Evolutionary conservation across 2,329 filamentous ascomycete genomes (phyloP).

Genomic region (Zasmidium citrigriseum): DNA sequence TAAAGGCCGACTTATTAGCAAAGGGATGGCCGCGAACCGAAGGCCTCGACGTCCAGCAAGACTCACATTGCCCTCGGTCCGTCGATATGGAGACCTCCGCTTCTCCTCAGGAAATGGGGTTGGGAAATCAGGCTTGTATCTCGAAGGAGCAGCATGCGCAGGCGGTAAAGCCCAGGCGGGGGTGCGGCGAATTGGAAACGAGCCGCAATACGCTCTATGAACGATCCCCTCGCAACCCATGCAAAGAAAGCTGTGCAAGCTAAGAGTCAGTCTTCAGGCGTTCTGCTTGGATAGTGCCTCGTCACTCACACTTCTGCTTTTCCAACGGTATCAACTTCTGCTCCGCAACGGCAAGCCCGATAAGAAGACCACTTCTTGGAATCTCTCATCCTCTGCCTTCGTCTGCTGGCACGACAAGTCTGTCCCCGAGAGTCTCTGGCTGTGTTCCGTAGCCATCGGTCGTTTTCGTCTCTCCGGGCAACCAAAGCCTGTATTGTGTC

Average conservation of each 20-base stretch:
- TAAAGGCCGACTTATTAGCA: too few relatives aligned
- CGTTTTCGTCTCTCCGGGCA: background rate
- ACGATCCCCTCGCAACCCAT: background rate
- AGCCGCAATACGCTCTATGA: background rate
- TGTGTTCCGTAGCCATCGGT: background rate
- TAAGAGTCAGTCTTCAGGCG: background rate
- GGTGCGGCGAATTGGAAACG: background rate
- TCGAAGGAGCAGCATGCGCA: background rate
- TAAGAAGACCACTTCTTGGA: background rate
- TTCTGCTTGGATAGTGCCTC: background rate
- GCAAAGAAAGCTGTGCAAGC: background rate
- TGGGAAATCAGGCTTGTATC: background rate
- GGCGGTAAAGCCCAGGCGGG: background rate
- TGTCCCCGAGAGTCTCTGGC: background rate
- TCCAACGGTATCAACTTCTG: background rate
- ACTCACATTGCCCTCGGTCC: background rate
- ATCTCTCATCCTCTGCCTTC: background rate
- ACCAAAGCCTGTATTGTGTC: background rate
- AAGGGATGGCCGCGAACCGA: too few relatives aligned
- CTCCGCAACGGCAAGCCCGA: background rate
- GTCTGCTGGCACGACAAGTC: background rate
- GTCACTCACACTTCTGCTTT: background rate
- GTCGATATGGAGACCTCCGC: background rate
- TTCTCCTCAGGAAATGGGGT: background rate
- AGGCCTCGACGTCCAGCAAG: too few relatives aligned